Base-by-base conservation (phyloP, 805 yeast species). In the Candida hungchunana region DNA sequence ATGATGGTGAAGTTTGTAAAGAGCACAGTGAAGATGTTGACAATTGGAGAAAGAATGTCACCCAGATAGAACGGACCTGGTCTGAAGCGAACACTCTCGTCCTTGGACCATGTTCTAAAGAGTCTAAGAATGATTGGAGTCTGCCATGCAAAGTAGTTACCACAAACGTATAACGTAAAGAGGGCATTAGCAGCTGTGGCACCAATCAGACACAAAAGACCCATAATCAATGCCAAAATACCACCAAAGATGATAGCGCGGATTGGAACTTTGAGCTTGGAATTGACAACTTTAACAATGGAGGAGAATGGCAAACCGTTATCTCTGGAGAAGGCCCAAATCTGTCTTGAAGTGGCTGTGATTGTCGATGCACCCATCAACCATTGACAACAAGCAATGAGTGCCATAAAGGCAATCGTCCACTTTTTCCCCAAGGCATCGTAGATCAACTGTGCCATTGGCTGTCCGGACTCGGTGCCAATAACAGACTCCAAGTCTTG, bases 281-380 rank as follows among this genome's bases (percentile, higher is more conserved):
- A 64, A 53, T 82, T 65, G 28, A 82, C 84, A 29, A 64, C 71
- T 47, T 78, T 75, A 39, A 82, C 68, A 50, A 64, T 62, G 26
- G 65, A 56, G 14, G 80, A 68, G 47, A 79, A 63, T 7, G 89
- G 88, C 39, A 82, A 66, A 19, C 87, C 86, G 43, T 79, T 79
- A 55, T 81, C 89, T 62, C 89, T 72, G 14, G 85, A 79, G 58
- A 79, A 79, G 2, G 87, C 85, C 77, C 82, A 81, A 33, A 77
- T 66, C 58, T 79, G 86, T 56, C 87, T 69, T 2, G 83, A 77
- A 7, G 73, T 67, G 14, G 84, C 83, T 22, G 78, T 67, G 37
- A 77, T 57, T 41, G 71, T 68, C 6, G 81, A 72, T 16, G 74
- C 67, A n/a, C 82, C 81, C 85, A 79, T 80, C 34, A 79, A 59